phyloP scores from a whole-genome alignment of 2,329 filamentous ascomycete species.

The Diplodia scrobiculata region DNA sequence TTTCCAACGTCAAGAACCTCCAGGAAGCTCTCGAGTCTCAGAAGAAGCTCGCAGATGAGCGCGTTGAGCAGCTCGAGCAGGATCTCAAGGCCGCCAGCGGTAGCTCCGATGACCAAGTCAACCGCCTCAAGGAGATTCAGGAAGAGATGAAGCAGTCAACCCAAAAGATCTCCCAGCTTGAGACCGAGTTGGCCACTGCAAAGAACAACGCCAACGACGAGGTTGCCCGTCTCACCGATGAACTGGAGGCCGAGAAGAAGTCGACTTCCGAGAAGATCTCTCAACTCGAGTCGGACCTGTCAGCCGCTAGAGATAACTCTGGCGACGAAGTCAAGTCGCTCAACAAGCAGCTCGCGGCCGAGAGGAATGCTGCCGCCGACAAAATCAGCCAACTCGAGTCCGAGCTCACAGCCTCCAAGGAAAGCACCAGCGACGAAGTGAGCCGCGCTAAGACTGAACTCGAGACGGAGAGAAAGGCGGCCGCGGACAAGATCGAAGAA shows the following conservation, averaged over 20 bases:
- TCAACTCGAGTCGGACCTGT: constrained; percentile 19
- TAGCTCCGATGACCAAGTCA: constrained; percentile 2
- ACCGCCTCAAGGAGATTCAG: constrained; percentile 19
- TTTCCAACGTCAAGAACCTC: constrained; percentile 10
- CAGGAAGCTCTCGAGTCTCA: constrained; percentile 23
- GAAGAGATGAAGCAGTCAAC: constrained; percentile 25
- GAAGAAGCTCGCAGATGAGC: constrained; percentile 12
- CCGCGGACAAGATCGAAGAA: constrained; percentile 16
- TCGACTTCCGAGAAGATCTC: not conserved
- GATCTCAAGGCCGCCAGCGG: constrained; percentile 22
- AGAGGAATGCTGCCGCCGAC: constrained; percentile 22
- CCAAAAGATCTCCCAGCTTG: constrained; percentile 26
- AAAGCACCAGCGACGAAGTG: constrained; percentile 13
- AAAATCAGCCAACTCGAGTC: constrained; percentile 24
- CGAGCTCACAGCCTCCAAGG: constrained; percentile 20
- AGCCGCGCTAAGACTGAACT: constrained; percentile 15
- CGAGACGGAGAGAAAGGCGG: constrained; percentile 16
- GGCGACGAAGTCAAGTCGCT: constrained; percentile 13
- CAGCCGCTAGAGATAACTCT: constrained; percentile 5
- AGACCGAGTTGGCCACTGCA: constrained; percentile 8
- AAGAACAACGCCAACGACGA: constrained; percentile 16
- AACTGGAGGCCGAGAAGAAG: constrained; percentile 23
- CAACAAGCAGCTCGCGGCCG: constrained; percentile 3
- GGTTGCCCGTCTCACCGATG: constrained; percentile 10
- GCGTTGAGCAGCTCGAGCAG: constrained; percentile 20